Evolutionary conservation across 306 rosid species (phyloP).

Genomic region (Oxytropis ochrocephala): DNA sequence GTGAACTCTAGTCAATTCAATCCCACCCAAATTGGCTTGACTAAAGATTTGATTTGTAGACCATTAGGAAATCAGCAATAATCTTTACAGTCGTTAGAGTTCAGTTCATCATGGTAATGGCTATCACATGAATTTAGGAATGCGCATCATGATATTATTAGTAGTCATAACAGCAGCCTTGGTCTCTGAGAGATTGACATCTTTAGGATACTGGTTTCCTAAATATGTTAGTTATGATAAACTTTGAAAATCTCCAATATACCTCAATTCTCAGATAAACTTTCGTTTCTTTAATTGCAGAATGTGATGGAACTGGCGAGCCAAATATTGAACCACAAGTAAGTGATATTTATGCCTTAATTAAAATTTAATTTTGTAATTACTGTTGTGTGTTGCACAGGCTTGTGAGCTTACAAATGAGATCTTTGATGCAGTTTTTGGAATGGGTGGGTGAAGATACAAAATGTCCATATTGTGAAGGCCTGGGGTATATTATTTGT

Average conservation of each 20-base stretch:
- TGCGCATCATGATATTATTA: neutral
- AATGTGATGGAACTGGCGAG: constrained; percentile 90
- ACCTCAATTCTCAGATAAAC: neutral
- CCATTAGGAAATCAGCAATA: neutral
- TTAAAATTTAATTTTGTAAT: neutral
- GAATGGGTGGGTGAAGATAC: constrained; percentile 79
- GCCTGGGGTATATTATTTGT: constrained; percentile 56
- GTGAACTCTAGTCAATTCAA: neutral
- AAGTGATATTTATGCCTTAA: constrained; percentile 19
- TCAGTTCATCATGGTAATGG: neutral
- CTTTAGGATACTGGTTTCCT: neutral
- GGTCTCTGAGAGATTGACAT: neutral
- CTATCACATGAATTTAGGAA: neutral
- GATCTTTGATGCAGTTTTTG: constrained; percentile 62
- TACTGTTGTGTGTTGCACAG: neutral
- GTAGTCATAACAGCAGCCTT: neutral
- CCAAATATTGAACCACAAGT: constrained; percentile 90
- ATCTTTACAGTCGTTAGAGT: neutral
- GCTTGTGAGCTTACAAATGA: constrained; percentile 10
- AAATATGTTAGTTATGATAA: neutral
- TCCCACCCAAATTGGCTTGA: neutral
- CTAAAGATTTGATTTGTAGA: neutral
- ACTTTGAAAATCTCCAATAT: constrained; percentile 3
- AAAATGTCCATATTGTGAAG: constrained; percentile 86
- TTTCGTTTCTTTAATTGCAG: constrained; percentile 45